Conservation (phyloP, 441 rosid species). For the Bruguiera hainesii region DNA sequence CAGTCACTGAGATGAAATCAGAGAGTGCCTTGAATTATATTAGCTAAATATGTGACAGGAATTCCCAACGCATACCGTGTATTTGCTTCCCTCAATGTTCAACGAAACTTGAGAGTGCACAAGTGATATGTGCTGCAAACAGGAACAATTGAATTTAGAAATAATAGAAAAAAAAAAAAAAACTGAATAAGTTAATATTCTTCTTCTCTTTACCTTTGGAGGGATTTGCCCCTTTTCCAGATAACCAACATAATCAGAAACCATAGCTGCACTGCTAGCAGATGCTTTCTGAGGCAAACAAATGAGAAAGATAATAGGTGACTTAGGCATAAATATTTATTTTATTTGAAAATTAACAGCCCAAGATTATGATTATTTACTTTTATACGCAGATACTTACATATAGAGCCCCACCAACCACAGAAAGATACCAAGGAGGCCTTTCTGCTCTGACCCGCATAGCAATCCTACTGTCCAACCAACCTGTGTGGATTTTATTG, state of each 20-base stretch:
- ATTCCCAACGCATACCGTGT: conserved; percentile 47
- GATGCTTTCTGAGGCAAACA: conserved; percentile 81
- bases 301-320: conserved; percentile 15
- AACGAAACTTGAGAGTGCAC: conserved; percentile 96
- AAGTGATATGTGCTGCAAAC: conserved; percentile 90
- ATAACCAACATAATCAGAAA: conserved; percentile 97
- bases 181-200: neutral
- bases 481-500: conserved; percentile 98
- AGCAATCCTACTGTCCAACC: conserved; percentile 99
- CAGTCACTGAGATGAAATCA: conserved; percentile 7
- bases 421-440: conserved; percentile 99
- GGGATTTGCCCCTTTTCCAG: conserved; percentile 99
- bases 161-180: neutral
- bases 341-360: neutral
- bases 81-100: conserved; percentile 99
- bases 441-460: conserved; percentile 99
- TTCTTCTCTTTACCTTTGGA: conserved; percentile 69
- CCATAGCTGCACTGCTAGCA: conserved; percentile 92
- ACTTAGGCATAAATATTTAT: neutral
- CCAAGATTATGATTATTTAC: neutral
- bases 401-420: conserved; percentile 97
- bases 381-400: conserved; percentile 45
- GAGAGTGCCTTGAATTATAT: conserved; percentile 9
- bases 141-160: conserved; percentile 15
- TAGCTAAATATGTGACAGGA: conserved; percentile 20